A percentile compares a stretch with the other conserved stretches of the same genome.
Evolutionary conservation across 441 rosid genomes (phyloP).

Genomic region (Gossypium davidsonii): DNA sequence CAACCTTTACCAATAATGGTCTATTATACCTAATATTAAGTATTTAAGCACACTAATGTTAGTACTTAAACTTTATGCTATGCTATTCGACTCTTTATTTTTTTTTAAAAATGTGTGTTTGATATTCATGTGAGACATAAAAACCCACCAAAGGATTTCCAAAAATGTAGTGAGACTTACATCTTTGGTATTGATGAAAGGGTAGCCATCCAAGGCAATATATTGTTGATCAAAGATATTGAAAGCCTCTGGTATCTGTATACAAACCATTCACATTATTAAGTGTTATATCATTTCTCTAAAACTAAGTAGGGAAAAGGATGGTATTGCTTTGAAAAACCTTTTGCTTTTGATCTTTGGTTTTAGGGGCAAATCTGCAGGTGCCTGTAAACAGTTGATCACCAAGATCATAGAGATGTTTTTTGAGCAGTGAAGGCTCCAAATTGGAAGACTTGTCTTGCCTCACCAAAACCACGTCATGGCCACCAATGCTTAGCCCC

Average conservation of each 20-base stretch:
- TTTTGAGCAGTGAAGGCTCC: slow-evolving; percentile 49
- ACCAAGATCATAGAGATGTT: slow-evolving; percentile 65
- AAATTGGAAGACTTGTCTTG: slow-evolving; percentile 56
- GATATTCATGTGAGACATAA: too few relatives aligned
- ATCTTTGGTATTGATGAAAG: too few relatives aligned
- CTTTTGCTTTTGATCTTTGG: slow-evolving; percentile 38
- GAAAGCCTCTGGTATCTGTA: slow-evolving; percentile 71
- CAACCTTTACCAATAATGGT: too few relatives aligned
- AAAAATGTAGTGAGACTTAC: too few relatives aligned
- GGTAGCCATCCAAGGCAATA: too few relatives aligned
- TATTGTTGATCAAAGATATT: slow-evolving; percentile 41
- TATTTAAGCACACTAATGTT: too few relatives aligned
- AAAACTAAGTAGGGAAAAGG: not conserved
- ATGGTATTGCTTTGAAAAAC: slow-evolving; percentile 19
- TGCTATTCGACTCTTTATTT: too few relatives aligned
- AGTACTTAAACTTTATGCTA: too few relatives aligned
- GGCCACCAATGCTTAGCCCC: slow-evolving; percentile 76
- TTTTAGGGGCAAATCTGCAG: slow-evolving; percentile 42
- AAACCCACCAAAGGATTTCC: too few relatives aligned
- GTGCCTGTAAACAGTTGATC: slow-evolving; percentile 69
- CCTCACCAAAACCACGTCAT: slow-evolving; percentile 58
- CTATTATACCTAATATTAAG: too few relatives aligned
- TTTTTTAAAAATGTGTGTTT: too few relatives aligned
- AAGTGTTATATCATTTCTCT: not conserved
- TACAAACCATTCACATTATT: not conserved